phyloP scores from a whole-genome alignment of 1,284 basidiomycete species.

The Ustilago loliicola region DNA sequence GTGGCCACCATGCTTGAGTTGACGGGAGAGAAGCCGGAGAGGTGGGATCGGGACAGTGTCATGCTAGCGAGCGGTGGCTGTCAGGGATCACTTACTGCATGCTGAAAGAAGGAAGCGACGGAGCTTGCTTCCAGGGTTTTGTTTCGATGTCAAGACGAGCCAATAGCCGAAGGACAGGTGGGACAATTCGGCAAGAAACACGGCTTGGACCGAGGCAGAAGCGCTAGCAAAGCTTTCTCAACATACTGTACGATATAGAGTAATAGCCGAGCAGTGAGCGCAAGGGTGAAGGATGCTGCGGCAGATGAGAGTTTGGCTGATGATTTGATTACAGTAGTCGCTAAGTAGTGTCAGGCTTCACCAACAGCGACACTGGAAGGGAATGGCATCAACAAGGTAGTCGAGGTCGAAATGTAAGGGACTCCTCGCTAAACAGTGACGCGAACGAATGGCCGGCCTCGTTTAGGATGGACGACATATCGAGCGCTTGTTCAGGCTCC shows the following conservation, averaged over 20 bases:
- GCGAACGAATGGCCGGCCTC: slow-evolving; percentile 9
- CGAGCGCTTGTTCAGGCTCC: neutral
- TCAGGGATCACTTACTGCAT: neutral
- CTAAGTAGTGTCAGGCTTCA: neutral
- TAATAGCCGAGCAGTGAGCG: neutral
- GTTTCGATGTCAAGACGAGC: neutral
- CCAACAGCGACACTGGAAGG: neutral
- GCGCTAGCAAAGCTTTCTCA: no score
- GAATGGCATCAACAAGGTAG: neutral
- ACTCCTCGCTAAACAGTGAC: slow-evolving; percentile 10
- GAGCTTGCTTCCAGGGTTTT: neutral
- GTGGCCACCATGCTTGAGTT: no score
- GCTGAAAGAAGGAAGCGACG: neutral
- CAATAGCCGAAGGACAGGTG: neutral
- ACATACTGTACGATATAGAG: no score
- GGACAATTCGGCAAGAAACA: neutral
- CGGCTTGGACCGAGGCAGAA: no score
- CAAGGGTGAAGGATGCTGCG: neutral
- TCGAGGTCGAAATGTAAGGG: slow-evolving; percentile 17
- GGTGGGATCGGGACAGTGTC: neutral
- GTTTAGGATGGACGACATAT: neutral
- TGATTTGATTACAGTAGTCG: neutral
- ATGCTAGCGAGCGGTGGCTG: slow-evolving; percentile 3
- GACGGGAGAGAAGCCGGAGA: neutral
- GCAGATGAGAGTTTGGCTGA: neutral